phyloP scores from a whole-genome alignment of 352 stramenopile species.

The Blastocystis hominis region DNA sequence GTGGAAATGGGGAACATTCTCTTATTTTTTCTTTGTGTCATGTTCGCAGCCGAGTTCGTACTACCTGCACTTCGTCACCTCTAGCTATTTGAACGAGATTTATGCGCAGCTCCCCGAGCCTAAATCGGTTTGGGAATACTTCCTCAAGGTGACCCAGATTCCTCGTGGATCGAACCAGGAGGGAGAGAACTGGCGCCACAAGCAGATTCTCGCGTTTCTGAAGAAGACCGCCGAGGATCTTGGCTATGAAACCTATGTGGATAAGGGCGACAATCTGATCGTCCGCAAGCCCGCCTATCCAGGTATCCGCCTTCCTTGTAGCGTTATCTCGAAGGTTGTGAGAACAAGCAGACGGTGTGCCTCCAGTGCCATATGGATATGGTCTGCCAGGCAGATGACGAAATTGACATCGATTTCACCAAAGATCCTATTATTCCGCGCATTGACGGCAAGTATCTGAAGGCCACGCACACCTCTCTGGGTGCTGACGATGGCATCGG shows the following conservation, averaged over 20 bases:
- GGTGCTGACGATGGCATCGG: constrained; percentile 55
- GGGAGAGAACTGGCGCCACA: constrained; percentile 52
- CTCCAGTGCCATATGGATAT: constrained; percentile 58
- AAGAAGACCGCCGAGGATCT: constrained; percentile 40
- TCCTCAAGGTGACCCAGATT: constrained; percentile 54
- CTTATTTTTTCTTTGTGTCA: neutral
- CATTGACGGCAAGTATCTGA: constrained; percentile 55
- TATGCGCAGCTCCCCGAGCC: constrained; percentile 44
- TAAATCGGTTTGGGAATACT: constrained; percentile 51
- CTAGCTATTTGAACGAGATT: constrained; percentile 47
- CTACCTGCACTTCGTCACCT: neutral
- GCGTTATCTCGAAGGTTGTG: constrained; percentile 2
- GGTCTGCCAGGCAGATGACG: constrained; percentile 49
- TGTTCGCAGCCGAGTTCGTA: constrained; percentile 4
- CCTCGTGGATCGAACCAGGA: constrained; percentile 57
- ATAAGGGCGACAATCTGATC: constrained; percentile 54
- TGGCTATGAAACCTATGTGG: constrained; percentile 20
- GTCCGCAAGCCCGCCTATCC: constrained; percentile 42
- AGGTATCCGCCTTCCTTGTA: neutral
- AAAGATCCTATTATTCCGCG: constrained; percentile 52
- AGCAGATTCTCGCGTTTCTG: constrained; percentile 51
- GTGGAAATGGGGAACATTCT: constrained; percentile 23
- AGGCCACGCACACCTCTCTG: constrained; percentile 41
- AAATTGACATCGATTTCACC: constrained; percentile 42
- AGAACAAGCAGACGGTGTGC: constrained; percentile 53